Evolutionary conservation across 192 early-diverging fungal species (phyloP), one percentile per base, ranked within the genome.

Genomic region (Rhizoclosmatium globosum): DNA sequence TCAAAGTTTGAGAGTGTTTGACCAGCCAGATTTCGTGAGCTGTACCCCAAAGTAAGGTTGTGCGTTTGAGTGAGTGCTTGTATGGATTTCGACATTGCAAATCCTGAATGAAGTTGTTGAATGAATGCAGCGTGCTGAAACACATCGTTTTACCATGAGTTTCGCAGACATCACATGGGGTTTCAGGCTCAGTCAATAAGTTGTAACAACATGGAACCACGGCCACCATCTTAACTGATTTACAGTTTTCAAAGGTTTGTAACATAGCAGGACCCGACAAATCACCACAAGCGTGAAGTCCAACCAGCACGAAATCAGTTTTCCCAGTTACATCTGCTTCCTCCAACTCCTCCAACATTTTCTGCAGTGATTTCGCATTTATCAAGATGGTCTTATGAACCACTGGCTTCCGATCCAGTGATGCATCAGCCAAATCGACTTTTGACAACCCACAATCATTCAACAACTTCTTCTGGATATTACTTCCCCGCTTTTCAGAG

Each of bases 191-290:
- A 19, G 79, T 75, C 31, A 80, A 58, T 4, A 80, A 47, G 21
- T 80, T 80, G 57, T 50, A 80, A 61, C 79, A 80, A 46, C 79
- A 80, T 4, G 79, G 79, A 19, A 80, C 79, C 1, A 80, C 72
- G 6, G 72, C 79, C 48, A 80, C 13, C 21, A 64, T 3, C 21
- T 57, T 31, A 2, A 80, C 79, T 3, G 23, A 11, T 4, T 39
- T 23, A 46, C 42, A 50, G 13, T 67, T 41, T 44, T 56, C 4
- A 61, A 75, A 80, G 6, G 79, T 47, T 0, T 56, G 9, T 3
- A 80, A 3, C 71, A 80, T 80, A 4, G 79, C 72, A 0, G 73
- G 38, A 4, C 64, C 23, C 0, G 62, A 67, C n/a, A 80, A 48
- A 47, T 80, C 79, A 2, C 79, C 79, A 69, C 79, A 80, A 13